Evolutionary conservation across 1,284 basidiomycete genomes (phyloP), one percentile per base, ranked within the genome.

Genomic region (Sanghuangporus weigelae): DNA sequence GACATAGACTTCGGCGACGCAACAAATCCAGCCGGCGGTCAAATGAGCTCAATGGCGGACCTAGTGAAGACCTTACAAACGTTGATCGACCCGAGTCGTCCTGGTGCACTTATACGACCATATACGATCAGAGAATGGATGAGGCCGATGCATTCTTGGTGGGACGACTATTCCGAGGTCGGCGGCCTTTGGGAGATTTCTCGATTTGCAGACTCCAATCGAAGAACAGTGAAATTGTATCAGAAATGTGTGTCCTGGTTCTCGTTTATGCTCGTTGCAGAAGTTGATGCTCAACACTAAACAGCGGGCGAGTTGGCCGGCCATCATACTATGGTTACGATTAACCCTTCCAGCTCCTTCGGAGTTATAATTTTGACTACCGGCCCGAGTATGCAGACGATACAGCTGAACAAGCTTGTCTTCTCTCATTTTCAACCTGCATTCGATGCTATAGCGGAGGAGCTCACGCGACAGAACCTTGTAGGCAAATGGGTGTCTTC

Each of bases 41-140:
- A 84, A 67, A 81, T 79, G 68, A 76, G 77, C 63, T 81, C 81
- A 0, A 71, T 83, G 10, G 69, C 74, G 1, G 82, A 84, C 64
- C 70, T 81, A 4, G 69, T 72, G 21, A 76, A 69, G 10, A 56
- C 81, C 42, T 0, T n/a, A 12, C 40, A 42, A 42, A 42, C n/a
- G 11, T 7, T 42, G n/a, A 11, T 42, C 7, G n/a, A 42, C n/a
- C n/a, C 40, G 40, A 11, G 40, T 3, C 6, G n/a, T 3, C 40
- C 40, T 11, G n/a, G n/a, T 11, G n/a, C 12, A 12, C 40, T 42
- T n/a, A 11, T 42, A 11, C 11, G 12, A 42, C n/a, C 40, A 42
- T n/a, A 42, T 42, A 12, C 40, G 11, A 12, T 42, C 12, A n/a
- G n/a, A n/a, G n/a, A 42, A 42, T 42, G 40, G 40, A 12, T 42